Evolutionary conservation across 352 stramenopile species (phyloP), one percentile per base, ranked within the genome.

Genomic region (Aphanomyces stellatus): DNA sequence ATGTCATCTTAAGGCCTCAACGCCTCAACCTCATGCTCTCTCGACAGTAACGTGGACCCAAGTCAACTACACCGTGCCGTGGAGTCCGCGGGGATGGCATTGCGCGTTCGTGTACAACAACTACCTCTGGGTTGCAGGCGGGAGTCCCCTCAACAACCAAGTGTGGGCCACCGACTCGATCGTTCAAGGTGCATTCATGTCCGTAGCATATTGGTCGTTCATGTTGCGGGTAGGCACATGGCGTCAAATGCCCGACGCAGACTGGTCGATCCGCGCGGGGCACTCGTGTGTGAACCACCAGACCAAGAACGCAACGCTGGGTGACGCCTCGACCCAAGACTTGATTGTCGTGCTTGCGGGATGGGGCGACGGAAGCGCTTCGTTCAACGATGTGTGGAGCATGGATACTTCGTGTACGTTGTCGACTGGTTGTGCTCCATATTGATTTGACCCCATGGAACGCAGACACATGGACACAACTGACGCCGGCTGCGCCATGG

Each of bases 61-160:
- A 67, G 51, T 71, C 2, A 64, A 48, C 8, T 74, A 65, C 1
- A 55, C 65, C n/a, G 71, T 74, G 51, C 77, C 82, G 3, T 93
- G 82, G 82, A 1, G 72, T 28, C 82, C 82, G 19, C 73, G 85
- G 40, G 85, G 81, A 13, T 91, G 84, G 63, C 85, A 93, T 69
- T 93, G 85, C 71, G 74, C 85, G 2, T 76, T 88, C 3, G 73
- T 74, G 0, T 90, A 89, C 62, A 60, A 82, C 35, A 62, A 53
- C n/a, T 74, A 75, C 30, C 51, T 91, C 4, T 91, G 80, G 72
- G 66, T 93, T 22, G 71, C 91, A n/a, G 85, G 82, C 8, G 85
- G 85, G 1, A 91, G 76, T 67, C 85, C 85, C n/a, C 64, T 91
- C 17, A 90, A 85, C 64, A 91, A 90, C 69, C 77, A 90, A 17